Base-by-base conservation (phyloP, 805 yeast genomes). In the Myxozyma melibiosi region DNA sequence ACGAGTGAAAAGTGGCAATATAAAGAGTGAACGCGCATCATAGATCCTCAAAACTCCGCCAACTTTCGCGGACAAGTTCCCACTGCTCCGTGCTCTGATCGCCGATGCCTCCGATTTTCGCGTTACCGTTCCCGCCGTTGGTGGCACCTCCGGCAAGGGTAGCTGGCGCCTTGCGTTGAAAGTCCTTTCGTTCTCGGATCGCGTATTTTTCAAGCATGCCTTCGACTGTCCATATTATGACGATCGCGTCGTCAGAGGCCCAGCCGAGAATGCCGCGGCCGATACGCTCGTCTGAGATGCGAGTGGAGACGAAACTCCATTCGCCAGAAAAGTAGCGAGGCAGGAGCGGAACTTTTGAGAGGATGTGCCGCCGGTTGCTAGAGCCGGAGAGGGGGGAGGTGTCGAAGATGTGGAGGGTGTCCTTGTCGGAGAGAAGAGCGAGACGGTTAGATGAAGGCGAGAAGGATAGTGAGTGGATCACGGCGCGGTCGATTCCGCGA, bases 181-280 rank as follows among this genome's bases (percentile, higher is more conserved):
- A 25, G 41, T 50, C 51, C 16, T 49, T 64, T 39, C 44, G 49
- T 63, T 27, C 90, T 13, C 82, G 76, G 35, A 92, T 82, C 13
- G 78, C 82, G 70, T 87, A 92, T 69, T 87, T 89, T 68, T 92
- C 97, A 96, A 97, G 89, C 28, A 84, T 83, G 3, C 85, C 84
- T 59, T 83, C 78, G 40, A 74, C 72, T 56, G 81, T 79, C 96
- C 97, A 90, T 2, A 92, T 73, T 0, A 91, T 78, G 0, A 90
- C 78, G 4, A 92, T 73, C 11, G 86, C 77, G 61, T 84, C 89
- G 62, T 88, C 90, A 5, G 84, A 84, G 0, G 85, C 77, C 96
- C 96, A 89, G 1, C 92, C 96, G 25, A 83, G 58, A 0, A 77
- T 76, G 7, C 86, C 88, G 6, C 70, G 67, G 42, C 64, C 62